Evolutionary conservation across 176 grass and related monocot species (phyloP), one percentile per base, ranked within the genome.

Genomic region (Phoenix dactylifera): DNA sequence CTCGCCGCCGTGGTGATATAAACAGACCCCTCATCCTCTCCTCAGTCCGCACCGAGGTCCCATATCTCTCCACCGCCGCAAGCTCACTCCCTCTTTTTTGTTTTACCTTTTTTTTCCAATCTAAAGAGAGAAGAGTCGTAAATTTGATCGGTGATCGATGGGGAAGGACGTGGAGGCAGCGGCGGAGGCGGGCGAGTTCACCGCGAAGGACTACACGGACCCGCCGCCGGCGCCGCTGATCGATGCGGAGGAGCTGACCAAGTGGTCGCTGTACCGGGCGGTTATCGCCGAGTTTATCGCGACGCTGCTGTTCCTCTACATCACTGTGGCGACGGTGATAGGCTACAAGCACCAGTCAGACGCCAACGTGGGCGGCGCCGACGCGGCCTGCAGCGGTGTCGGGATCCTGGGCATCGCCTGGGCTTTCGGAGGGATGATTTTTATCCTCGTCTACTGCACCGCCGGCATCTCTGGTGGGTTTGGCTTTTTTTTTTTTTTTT

Each of bases 371-470:
- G 60, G 65, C 61, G 1, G 29, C 54, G 4, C 81, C 39, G 82
- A 87, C 71, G 83, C 77, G 19, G 77, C 75, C 15, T 96, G 91
- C 77, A 77, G 78, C 79, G 86, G 91, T 67, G 86, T 96, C 0
- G 91, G 91, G 10, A 39, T 97, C 64, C 79, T 97, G 16, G 93
- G 93, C 65, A 97, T 97, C 76, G 93, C 93, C 0, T 92, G 93
- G 87, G 93, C 93, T 14, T 97, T 97, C 79, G 93, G 93, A 39
- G 93, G 93, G 72, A 97, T 92, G 93, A 97, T 97, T 72, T 97
- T 97, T 74, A 70, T 97, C 52, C 87, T 97, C 63, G 93, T 97
- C 51, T 97, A 97, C 84, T 92, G 93, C 87, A 97, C 93, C 65
- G 87, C 87, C 16, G 93, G 93, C 18, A 83, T 97, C 9, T 97